A percentile compares a stretch with the other conserved stretches of the same genome.
Evolutionary conservation across 1,139 yeast species (phyloP).

Genomic region (Yamadazyma oceani): DNA sequence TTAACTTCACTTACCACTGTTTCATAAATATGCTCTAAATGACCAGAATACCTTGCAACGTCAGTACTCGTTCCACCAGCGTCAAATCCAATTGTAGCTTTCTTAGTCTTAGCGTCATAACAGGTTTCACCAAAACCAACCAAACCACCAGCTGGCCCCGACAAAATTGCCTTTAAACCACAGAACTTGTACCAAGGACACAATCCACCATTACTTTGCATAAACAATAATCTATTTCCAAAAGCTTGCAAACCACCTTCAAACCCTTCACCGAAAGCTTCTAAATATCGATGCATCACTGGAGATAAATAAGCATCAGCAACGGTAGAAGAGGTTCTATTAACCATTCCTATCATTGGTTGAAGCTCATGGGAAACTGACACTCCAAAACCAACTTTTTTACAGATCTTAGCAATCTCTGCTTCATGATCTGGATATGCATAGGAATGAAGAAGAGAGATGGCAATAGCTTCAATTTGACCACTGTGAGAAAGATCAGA

Average conservation of each 20-base stretch:
- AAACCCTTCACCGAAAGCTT: constrained; percentile 41
- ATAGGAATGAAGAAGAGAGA: constrained; percentile 42
- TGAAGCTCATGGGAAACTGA: constrained; percentile 44
- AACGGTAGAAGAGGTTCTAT: constrained; percentile 44
- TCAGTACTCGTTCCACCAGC: constrained; percentile 53
- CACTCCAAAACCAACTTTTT: constrained; percentile 35
- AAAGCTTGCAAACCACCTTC: constrained; percentile 46
- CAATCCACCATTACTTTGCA: constrained; percentile 52
- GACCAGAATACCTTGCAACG: constrained; percentile 42
- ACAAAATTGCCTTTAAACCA: constrained; percentile 46
- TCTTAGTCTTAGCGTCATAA: constrained; percentile 28
- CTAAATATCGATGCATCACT: constrained; percentile 32
- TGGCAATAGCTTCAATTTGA: constrained; percentile 33
- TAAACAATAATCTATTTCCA: constrained; percentile 43
- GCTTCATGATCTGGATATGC: constrained; percentile 42
- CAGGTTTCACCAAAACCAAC: constrained; percentile 51
- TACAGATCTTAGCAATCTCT: constrained; percentile 36
- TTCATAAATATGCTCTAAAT: constrained; percentile 42
- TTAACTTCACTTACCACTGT: constrained; percentile 46
- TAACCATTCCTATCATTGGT: constrained; percentile 48
- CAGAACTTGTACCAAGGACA: constrained; percentile 51
- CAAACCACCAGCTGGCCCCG: constrained; percentile 55
- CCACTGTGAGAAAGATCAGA: constrained; percentile 25
- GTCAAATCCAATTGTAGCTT: constrained; percentile 48
- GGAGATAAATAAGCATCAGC: constrained; percentile 49